Evolutionary conservation across 1,139 yeast species (phyloP), one percentile per base, ranked within the genome.

Genomic region (Citeromyces siamensis): DNA sequence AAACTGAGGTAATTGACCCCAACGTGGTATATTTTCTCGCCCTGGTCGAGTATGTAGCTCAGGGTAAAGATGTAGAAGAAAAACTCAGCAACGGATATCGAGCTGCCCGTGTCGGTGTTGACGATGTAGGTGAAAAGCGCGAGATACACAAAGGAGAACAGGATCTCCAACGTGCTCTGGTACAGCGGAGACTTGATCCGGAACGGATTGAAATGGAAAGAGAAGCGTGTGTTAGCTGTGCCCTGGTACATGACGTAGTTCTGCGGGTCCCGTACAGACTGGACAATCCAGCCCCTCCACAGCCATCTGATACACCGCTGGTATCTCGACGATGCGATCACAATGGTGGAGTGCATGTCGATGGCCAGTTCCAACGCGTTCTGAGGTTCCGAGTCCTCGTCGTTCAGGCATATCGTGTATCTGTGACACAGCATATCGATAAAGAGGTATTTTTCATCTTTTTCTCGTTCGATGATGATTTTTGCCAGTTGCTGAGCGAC

Each of bases 241-340:
- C 75, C 75, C 40, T 66, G 67, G 53, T 79, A 83, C 42, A 77
- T 51, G 26, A 75, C 77, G 48, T 80, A 85, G 16, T 74, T 69
- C 26, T 73, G 69, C 7, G 93, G 85, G 50, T 82, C 83, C 13
- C 54, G 56, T n/a, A 74, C 70, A 29, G 81, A 71, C 56, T 84
- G 95, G 34, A 81, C 67, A 42, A 85, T 81, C 94, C 95, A 84
- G 16, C 95, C 95, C 42, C 88, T 63, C 95, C 95, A 85, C 38
- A 85, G 58, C 94, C 95, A 85, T 46, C 78, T 76, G 50, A 83
- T 71, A 59, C 95, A 83, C 40, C 94, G 62, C 55, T 85, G 95
- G 54, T 75, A 85, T 0, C 95, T 95, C 3, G 80, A 60, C 0
- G 93, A 73, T 0, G 85, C 76, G 48, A 85, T 82, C 14, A 84